These are phyloP conservation scores for Ceratobasidium sp. DNA, from an alignment of 1,284 basidiomycete genomes.

Conservation along the genomic window DNA sequence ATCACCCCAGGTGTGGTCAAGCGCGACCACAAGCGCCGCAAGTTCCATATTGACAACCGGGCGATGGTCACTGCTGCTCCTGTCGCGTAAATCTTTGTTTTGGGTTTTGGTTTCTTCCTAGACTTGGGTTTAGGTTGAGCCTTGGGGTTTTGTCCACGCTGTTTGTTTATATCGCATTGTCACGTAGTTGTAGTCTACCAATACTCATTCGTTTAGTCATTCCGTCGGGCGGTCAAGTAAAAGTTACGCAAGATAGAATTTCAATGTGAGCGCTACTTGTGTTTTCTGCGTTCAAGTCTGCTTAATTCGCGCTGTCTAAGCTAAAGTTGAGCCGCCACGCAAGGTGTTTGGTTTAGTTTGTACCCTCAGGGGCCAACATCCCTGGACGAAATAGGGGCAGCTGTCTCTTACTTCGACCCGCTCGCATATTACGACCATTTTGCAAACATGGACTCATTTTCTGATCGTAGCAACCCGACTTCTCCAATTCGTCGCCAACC, in stretches of 20 bases:
- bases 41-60: slow-evolving; percentile 21
- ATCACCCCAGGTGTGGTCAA: slow-evolving; percentile 51
- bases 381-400: too few species aligned
- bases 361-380: too few species aligned
- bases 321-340: too few species aligned
- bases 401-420: too few species aligned
- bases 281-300: too few species aligned
- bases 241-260: not conserved
- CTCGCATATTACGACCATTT: not conserved
- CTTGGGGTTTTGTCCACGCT: not conserved
- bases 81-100: not conserved
- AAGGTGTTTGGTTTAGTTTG: not conserved
- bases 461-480: not conserved
- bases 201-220: slow-evolving; percentile 17
- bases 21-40: slow-evolving; percentile 35
- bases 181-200: slow-evolving; percentile 11
- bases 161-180: not conserved
- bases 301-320: too few species aligned
- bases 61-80: slow-evolving; percentile 18
- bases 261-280: not conserved
- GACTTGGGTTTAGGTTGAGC: not conserved
- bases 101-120: not conserved
- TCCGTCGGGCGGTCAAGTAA: not conserved
- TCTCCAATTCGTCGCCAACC: not conserved
- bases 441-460: not conserved